A percentile compares a stretch with the other conserved stretches of the same genome.
Evolutionary conservation across 177 flowering plant genomes (phyloP).

Genomic region (Vitis hybrid): DNA sequence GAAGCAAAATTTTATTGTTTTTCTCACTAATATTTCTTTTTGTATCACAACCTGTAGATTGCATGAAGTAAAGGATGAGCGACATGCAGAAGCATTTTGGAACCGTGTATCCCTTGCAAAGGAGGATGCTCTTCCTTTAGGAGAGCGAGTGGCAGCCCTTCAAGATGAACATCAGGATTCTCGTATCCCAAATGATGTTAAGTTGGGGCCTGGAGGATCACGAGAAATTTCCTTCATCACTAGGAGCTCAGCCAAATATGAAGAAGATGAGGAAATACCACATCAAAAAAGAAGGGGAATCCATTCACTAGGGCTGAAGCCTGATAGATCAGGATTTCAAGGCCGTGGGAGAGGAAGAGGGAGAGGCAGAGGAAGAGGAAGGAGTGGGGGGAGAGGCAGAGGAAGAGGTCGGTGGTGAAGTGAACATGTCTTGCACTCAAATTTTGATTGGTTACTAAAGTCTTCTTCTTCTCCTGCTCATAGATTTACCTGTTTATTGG

Average conservation of each 20-base stretch:
- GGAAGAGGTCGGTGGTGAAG: constrained; percentile 1
- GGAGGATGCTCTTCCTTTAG: constrained; percentile 82
- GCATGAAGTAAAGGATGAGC: constrained; percentile 84
- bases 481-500: no score
- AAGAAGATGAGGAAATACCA: constrained; percentile 39
- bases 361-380: constrained; percentile 38
- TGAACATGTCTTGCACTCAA: no score
- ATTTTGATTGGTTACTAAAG: no score
- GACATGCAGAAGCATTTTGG: constrained; percentile 83
- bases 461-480: no score
- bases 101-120: constrained; percentile 56
- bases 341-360: constrained; percentile 53
- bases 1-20: not conserved
- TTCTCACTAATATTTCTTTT: not conserved
- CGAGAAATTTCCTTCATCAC: constrained; percentile 75
- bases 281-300: constrained; percentile 69
- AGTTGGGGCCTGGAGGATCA: constrained; percentile 83
- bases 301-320: constrained; percentile 64
- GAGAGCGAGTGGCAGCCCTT: constrained; percentile 68
- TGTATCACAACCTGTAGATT: constrained; percentile 37
- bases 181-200: constrained; percentile 36
- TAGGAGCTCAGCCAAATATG: constrained; percentile 53
- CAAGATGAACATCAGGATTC: constrained; percentile 24
- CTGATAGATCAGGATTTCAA: constrained; percentile 38
- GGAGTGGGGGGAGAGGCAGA: constrained; percentile 27